Evolutionary conservation across 2,329 filamentous ascomycete species (phyloP), one percentile per base, ranked within the genome.

Genomic region (Cladosporium oxysporum): DNA sequence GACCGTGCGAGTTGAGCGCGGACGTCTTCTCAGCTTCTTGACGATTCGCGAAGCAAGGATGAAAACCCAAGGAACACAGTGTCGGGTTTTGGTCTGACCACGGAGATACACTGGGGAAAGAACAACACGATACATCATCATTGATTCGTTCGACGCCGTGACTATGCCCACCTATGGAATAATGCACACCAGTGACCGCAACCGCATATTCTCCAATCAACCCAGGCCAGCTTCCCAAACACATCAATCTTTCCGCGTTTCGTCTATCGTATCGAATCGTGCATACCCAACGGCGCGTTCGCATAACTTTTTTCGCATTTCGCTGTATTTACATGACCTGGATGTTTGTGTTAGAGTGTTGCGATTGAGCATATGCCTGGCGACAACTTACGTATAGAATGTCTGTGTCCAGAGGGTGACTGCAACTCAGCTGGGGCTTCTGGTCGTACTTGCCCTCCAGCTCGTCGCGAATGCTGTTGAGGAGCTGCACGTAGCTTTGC

Each of bases 341-440:
- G 10, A 58, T n/a, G 16, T 3, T 18, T 7, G 18, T 28, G 18
- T 58, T 28, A 58, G 55, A 3, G n/a, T 53, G 10, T 1, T 21
- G 6, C 3, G 28, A 16, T 4, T n/a, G 5, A 14, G 14, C 14
- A 29, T 8, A 8, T 3, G 21, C 16, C 64, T 75, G 7, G 31
- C n/a, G 16, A 14, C n/a, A 81, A 79, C 81, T 82, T 67, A 81
- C 79, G 69, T 81, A 82, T 61, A 81, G 72, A 41, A 82, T 70
- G 68, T 82, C 78, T 62, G 75, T 76, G 70, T 82, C 79, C 75
- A 99, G 83, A 41, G 95, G 95, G 80, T 99, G 95, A 78, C 93
- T 97, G 82, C 92, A 94, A 75, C 93, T 97, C 71, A 99, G 83
- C 83, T 99, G 95, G 62, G 95, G 95, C 82, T 97, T 97, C 81